These are phyloP conservation scores for Xylaria sp. DNA, from an alignment of 2,329 filamentous ascomycete species.

Conservation along the genomic window DNA sequence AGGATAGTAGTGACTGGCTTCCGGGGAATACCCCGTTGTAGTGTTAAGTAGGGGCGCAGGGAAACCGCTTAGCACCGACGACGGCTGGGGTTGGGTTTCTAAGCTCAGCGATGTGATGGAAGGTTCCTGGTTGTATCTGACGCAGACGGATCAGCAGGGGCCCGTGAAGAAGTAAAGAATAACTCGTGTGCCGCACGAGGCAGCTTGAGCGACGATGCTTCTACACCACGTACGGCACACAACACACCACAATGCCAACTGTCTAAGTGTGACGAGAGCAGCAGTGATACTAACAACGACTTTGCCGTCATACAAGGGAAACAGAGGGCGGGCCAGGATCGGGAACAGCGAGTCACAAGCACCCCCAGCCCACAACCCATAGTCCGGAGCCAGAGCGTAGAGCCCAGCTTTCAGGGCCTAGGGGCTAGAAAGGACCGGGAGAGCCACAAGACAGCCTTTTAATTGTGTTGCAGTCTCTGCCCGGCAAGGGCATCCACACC, in stretches of 20 bases:
- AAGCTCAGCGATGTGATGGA: constrained; percentile 64
- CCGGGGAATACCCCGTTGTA: constrained; percentile 61
- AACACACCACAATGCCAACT: constrained; percentile 43
- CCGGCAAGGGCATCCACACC: constrained; percentile 51
- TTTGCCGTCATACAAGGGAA: constrained; percentile 56
- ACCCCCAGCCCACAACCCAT: constrained; percentile 43
- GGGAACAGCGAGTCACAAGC: constrained; percentile 53
- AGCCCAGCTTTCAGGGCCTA: constrained; percentile 22
- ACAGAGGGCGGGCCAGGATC: constrained; percentile 53
- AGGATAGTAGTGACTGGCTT: constrained; percentile 61
- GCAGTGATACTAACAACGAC: constrained; percentile 57
- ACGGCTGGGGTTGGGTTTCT: constrained; percentile 62
- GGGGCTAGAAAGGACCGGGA: constrained; percentile 50
- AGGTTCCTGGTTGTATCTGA: constrained; percentile 65
- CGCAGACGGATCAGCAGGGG: constrained; percentile 50
- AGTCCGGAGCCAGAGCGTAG: constrained; percentile 22
- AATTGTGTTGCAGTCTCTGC: constrained; percentile 52
- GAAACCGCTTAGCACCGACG: constrained; percentile 64
- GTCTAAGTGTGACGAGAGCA: constrained; percentile 47
- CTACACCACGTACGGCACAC: constrained; percentile 48
- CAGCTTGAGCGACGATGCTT: constrained; percentile 52
- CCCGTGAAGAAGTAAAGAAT: constrained; percentile 46
- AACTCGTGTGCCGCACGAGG: constrained; percentile 46
- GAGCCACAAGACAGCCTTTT: constrained; percentile 50
- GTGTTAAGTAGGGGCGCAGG: constrained; percentile 61